Conservation (phyloP, 2,329 filamentous ascomycete genomes). For the Lasiodiplodia theobromae region DNA sequence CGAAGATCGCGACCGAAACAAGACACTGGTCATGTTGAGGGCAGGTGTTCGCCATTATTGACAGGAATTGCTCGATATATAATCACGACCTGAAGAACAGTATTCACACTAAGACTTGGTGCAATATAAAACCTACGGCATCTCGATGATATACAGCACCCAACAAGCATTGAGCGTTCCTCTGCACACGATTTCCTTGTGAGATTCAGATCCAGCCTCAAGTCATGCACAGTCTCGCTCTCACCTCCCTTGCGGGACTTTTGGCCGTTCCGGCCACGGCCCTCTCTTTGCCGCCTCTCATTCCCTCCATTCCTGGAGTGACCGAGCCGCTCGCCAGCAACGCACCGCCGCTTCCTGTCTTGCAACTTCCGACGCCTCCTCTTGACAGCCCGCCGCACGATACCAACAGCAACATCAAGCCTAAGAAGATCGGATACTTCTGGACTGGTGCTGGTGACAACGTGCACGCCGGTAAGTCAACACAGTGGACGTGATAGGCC, state of each 20-base stretch:
- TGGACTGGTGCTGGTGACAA: constrained; percentile 69
- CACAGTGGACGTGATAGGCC: neutral
- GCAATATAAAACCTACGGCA: neutral
- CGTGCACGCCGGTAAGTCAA: constrained; percentile 55
- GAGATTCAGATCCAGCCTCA: too few species aligned
- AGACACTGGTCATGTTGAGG: neutral
- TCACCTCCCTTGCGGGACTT: neutral
- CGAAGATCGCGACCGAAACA: neutral
- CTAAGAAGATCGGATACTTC: constrained; percentile 72
- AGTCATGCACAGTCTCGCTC: neutral
- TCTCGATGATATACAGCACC: too few species aligned
- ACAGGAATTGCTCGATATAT: neutral
- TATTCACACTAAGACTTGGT: neutral
- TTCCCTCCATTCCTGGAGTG: constrained; percentile 66
- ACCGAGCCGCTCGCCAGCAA: constrained; percentile 62
- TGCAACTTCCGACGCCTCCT: constrained; percentile 66
- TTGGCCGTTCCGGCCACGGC: constrained; percentile 36
- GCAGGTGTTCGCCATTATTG: neutral
- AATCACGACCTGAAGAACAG: neutral
- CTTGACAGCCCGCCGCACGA: constrained; percentile 61
- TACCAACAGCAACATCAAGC: constrained; percentile 61
- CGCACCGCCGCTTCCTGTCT: constrained; percentile 63
- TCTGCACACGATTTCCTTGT: too few species aligned
- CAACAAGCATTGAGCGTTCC: too few species aligned
- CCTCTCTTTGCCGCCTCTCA: constrained; percentile 60